These are phyloP conservation scores for Spirogloea muscicola DNA, from an alignment of 139 green algal genomes.

Conservation along the genomic window DNA sequence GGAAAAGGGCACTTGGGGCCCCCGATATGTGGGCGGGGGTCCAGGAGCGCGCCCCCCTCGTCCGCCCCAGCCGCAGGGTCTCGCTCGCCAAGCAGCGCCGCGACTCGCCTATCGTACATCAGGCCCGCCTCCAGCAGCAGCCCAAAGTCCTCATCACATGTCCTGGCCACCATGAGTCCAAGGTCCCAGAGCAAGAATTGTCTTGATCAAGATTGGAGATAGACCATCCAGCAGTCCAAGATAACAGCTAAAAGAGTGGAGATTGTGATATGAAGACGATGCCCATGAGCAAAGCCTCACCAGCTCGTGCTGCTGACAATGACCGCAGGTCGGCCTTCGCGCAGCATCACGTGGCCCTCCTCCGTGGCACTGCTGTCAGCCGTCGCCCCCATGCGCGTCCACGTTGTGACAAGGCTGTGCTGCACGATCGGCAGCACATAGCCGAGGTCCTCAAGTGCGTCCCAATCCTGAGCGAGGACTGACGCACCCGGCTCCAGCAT, in stretches of 20 bases:
- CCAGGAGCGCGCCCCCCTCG: not conserved
- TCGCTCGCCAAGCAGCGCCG: slow-evolving; percentile 15
- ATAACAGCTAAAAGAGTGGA: too few species aligned
- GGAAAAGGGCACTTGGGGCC: slow-evolving; percentile 26
- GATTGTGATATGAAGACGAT: too few species aligned
- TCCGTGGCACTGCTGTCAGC: not conserved
- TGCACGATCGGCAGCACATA: not conserved
- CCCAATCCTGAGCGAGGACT: too few species aligned
- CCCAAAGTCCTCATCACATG: slow-evolving; percentile 93
- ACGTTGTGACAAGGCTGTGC: not conserved
- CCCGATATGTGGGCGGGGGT: not conserved
- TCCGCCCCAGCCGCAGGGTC: not conserved
- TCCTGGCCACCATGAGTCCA: slow-evolving; percentile 54
- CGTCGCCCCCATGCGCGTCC: not conserved
- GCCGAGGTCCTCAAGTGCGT: not conserved
- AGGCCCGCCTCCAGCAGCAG: slow-evolving; percentile 74
- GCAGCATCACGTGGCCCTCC: slow-evolving; percentile 1
- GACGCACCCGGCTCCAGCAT: too few species aligned
- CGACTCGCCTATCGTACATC: slow-evolving; percentile 52
- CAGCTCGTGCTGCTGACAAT: slow-evolving; percentile 93
- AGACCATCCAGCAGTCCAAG: too few species aligned
- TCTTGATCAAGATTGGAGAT: too few species aligned
- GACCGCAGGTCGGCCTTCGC: slow-evolving; percentile 65
- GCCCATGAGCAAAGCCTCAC: too few species aligned
- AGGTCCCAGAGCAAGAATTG: not conserved